Conservation (phyloP, 352 stramenopile species). For the Peronospora tabacina region DNA sequence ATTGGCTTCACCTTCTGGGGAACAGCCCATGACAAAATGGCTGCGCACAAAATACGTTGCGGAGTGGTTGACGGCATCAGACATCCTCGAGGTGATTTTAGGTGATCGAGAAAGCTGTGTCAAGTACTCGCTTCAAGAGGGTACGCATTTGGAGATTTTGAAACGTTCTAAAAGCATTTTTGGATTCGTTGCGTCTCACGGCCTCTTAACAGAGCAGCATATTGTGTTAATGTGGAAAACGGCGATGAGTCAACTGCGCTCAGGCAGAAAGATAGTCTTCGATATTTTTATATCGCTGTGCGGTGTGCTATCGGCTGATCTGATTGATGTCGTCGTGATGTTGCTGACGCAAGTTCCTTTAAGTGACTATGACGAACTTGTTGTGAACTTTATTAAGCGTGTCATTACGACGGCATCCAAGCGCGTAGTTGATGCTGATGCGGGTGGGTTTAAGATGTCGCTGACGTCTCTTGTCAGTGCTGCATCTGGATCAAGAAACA, state of each 20-base stretch:
- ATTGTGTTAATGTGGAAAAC: slow-evolving; percentile 73
- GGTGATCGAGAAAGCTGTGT: slow-evolving; percentile 55
- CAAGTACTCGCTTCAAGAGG: slow-evolving; percentile 68
- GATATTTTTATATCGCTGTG: slow-evolving; percentile 69
- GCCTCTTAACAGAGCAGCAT: slow-evolving; percentile 54
- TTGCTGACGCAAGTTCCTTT: slow-evolving; percentile 67
- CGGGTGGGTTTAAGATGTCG: slow-evolving; percentile 58
- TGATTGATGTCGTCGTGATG: slow-evolving; percentile 70
- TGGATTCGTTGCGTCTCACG: slow-evolving; percentile 50
- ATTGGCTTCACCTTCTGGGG: slow-evolving; percentile 19
- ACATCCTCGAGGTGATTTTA: slow-evolving; percentile 77
- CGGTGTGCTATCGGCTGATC: slow-evolving; percentile 52
- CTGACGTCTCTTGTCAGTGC: slow-evolving; percentile 57
- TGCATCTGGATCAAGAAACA: slow-evolving; percentile 41
- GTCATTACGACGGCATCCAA: slow-evolving; percentile 69
- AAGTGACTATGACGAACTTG: slow-evolving; percentile 66
- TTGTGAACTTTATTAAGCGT: slow-evolving; percentile 71
- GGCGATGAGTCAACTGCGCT: slow-evolving; percentile 54
- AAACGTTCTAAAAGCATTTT: slow-evolving; percentile 71
- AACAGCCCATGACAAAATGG: slow-evolving; percentile 50
- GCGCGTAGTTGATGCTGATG: slow-evolving; percentile 61
- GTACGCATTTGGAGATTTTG: slow-evolving; percentile 73
- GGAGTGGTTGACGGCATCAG: slow-evolving; percentile 71
- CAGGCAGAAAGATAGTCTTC: slow-evolving; percentile 60
- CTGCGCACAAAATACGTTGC: slow-evolving; percentile 62